These are phyloP conservation scores for Punica granatum DNA, from an alignment of 345 rosid species.

Conservation along the genomic window DNA sequence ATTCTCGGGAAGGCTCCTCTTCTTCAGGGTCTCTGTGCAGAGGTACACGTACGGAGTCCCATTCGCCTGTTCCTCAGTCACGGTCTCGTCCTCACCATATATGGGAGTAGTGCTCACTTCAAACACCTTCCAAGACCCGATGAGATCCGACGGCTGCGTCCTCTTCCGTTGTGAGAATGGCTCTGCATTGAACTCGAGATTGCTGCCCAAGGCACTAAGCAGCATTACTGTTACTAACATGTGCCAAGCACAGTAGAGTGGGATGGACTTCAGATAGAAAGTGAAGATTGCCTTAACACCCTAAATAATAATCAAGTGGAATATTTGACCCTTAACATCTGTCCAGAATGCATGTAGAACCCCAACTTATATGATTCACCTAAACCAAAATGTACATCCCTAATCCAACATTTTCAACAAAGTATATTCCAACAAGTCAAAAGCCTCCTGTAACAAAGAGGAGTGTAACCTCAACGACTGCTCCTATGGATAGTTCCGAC, in stretches of 20 bases:
- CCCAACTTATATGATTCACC: too few relatives aligned
- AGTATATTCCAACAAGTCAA: too few relatives aligned
- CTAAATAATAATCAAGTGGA: neutral
- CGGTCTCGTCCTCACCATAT: conserved; percentile 36
- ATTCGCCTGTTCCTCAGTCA: conserved; percentile 20
- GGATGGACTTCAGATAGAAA: neutral
- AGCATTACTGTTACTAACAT: neutral
- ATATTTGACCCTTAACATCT: neutral
- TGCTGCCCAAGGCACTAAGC: conserved; percentile 26
- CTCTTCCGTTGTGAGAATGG: conserved; percentile 75
- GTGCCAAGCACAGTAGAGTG: neutral
- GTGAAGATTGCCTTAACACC: neutral
- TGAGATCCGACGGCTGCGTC: conserved; percentile 58
- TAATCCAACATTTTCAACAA: too few relatives aligned
- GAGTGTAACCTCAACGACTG: too few relatives aligned
- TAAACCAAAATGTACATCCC: too few relatives aligned
- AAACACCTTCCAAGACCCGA: conserved; percentile 91
- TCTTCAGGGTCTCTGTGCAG: conserved; percentile 76
- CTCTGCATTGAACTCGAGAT: conserved; percentile 40
- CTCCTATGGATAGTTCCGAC: too few relatives aligned
- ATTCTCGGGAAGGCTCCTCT: conserved; percentile 64
- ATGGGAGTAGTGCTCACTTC: conserved; percentile 82
- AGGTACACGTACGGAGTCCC: conserved; percentile 54
- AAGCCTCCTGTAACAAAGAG: too few relatives aligned
- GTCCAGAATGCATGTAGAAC: too few relatives aligned